Percentiles rank a stretch among this genome's conserved stretches.
Conservation (phyloP, 495 filamentous ascomycete species). For the Cairneyella variabilis region DNA sequence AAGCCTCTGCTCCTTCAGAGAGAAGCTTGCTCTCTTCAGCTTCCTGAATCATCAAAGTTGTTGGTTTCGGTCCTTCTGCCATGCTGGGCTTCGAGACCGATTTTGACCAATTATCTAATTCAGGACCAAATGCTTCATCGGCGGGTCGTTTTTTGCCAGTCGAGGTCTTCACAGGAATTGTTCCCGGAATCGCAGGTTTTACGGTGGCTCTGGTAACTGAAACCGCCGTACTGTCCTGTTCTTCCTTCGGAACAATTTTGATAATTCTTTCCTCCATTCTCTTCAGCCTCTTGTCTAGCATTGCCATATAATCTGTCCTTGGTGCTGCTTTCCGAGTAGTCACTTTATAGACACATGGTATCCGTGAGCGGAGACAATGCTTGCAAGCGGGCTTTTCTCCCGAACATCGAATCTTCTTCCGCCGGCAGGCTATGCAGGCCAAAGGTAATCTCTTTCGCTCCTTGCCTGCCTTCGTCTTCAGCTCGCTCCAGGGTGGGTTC, state of each 20-base stretch:
- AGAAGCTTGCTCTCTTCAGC: constrained; percentile 68
- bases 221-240: constrained; percentile 46
- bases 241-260: constrained; percentile 88
- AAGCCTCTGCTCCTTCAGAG: constrained; percentile 74
- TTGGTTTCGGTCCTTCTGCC: constrained; percentile 45
- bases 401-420: constrained; percentile 98
- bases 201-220: constrained; percentile 69
- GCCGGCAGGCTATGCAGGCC: constrained; percentile 91
- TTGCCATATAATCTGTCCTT: constrained; percentile 97
- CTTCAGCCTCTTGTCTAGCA: constrained; percentile 90
- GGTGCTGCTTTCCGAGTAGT: constrained; percentile 94
- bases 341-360: constrained; percentile 98
- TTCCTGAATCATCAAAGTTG: constrained; percentile 58
- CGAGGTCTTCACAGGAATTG: constrained; percentile 44
- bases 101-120: constrained; percentile 79
- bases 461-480: constrained; percentile 98
- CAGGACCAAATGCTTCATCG: constrained; percentile 81
- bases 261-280: constrained; percentile 98
- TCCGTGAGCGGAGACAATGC: constrained; percentile 88
- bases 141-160: constrained; percentile 76
- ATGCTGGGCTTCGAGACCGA: constrained; percentile 38
- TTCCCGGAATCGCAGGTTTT: constrained; percentile 68
- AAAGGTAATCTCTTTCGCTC: constrained; percentile 90
- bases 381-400: constrained; percentile 97
- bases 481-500: constrained; percentile 82